Percentiles rank a stretch among this genome's conserved stretches.
Evolutionary conservation across 495 filamentous ascomycete species (phyloP).

Genomic region (Xylaria longipes): DNA sequence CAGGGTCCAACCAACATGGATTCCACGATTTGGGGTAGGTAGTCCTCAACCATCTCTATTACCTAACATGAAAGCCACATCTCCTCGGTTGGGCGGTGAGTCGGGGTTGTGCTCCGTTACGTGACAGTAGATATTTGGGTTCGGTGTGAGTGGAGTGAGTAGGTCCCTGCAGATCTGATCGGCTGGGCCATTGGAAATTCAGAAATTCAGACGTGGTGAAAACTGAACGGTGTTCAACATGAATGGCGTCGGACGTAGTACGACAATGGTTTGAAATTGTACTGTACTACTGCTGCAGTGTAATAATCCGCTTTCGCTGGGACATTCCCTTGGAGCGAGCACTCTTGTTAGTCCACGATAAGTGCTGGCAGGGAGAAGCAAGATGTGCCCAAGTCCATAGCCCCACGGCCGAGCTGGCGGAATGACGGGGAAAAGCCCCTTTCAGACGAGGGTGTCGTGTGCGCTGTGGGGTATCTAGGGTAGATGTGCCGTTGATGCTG

Average conservation of each 20-base stretch:
- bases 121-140: background rate
- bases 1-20: constrained; percentile 3
- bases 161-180: constrained; percentile 22
- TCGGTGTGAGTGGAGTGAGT: constrained; percentile 16
- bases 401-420: constrained; percentile 19
- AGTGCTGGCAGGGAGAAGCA: background rate
- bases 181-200: background rate
- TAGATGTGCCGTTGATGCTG: background rate
- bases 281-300: background rate
- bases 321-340: background rate
- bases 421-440: constrained; percentile 19
- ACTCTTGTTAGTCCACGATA: background rate
- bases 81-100: constrained; percentile 15
- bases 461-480: constrained; percentile 4
- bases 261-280: background rate
- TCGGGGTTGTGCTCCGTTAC: constrained; percentile 14
- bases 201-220: background rate
- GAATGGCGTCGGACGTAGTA: background rate
- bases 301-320: background rate
- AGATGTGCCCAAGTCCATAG: constrained; percentile 3
- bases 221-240: background rate
- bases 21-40: constrained; percentile 11
- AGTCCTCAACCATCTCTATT: background rate
- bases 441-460: background rate
- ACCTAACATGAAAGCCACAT: background rate